Evolutionary conservation across 768 basidiomycete species (phyloP).

Genomic region (Tulasnella sp.): DNA sequence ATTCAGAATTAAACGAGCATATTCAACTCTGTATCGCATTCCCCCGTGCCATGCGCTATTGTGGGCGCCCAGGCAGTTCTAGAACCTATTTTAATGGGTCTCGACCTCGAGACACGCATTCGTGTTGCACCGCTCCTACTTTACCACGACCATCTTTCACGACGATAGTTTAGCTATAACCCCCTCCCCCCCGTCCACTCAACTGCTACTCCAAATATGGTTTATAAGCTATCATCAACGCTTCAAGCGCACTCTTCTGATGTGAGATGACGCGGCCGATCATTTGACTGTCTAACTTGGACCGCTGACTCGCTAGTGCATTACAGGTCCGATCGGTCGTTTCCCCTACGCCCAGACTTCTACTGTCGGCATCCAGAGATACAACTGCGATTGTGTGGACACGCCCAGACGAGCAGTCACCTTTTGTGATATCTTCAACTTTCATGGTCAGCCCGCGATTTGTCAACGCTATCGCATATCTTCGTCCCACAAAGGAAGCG

Average conservation of each 20-base stretch:
- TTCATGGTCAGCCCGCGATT: conserved; percentile 59
- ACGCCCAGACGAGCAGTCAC: conserved; percentile 35
- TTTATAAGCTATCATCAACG: conserved; percentile 68
- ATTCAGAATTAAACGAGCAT: too few species aligned
- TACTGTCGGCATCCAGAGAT: conserved; percentile 89
- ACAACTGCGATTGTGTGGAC: conserved; percentile 82
- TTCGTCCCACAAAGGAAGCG: conserved; percentile 54
- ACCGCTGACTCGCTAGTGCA: conserved; percentile 16
- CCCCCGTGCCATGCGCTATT: too few species aligned
- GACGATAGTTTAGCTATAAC: neutral
- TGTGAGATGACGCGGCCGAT: conserved; percentile 35
- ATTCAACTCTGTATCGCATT: too few species aligned
- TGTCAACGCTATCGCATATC: conserved; percentile 72
- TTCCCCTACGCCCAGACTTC: conserved; percentile 60
- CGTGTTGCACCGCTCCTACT: too few species aligned
- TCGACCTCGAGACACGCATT: too few species aligned
- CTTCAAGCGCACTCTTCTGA: conserved; percentile 60
- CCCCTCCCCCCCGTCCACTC: neutral
- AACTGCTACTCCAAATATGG: conserved; percentile 32
- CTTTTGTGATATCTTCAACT: conserved; percentile 45
- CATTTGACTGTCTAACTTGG: conserved; percentile 20
- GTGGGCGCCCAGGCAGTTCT: too few species aligned
- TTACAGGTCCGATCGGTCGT: conserved; percentile 69
- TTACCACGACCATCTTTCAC: too few species aligned
- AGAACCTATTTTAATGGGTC: too few species aligned